These are phyloP conservation scores for Schwanniomyces vanrijiae DNA, from an alignment of 805 yeast genomes.

Conservation along the genomic window DNA sequence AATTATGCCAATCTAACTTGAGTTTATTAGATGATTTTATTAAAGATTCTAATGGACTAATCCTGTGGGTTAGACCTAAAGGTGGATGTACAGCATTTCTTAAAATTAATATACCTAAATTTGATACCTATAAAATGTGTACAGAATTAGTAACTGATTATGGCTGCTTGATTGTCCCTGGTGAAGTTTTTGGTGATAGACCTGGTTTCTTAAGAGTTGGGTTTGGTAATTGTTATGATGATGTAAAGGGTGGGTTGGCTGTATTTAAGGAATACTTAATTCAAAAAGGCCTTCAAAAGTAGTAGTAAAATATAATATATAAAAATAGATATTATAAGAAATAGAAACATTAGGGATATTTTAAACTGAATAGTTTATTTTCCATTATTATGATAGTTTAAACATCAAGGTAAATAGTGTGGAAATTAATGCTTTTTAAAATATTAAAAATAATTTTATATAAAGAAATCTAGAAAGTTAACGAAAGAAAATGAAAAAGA, in stretches of 20 bases:
- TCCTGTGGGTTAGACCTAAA: slow-evolving; percentile 43
- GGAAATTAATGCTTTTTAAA: not conserved
- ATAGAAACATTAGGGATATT: no score
- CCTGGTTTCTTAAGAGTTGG: slow-evolving; percentile 50
- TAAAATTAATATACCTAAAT: slow-evolving; percentile 24
- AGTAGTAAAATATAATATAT: not conserved
- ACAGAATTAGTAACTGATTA: slow-evolving; percentile 33
- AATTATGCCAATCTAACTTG: slow-evolving; percentile 40
- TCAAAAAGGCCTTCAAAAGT: not conserved
- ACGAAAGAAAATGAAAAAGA: not conserved
- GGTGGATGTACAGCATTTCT: slow-evolving; percentile 52
- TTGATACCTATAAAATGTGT: slow-evolving; percentile 33
- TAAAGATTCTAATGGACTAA: slow-evolving; percentile 23
- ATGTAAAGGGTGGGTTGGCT: slow-evolving; percentile 34
- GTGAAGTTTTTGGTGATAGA: slow-evolving; percentile 43
- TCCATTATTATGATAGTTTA: no score
- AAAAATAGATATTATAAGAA: no score
- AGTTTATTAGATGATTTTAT: slow-evolving; percentile 33
- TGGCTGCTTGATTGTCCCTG: slow-evolving; percentile 46
- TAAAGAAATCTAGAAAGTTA: not conserved
- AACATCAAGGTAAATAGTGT: no score
- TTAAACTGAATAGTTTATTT: no score
- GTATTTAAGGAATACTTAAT: slow-evolving; percentile 15
- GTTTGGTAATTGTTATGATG: slow-evolving; percentile 42
- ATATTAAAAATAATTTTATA: not conserved